Evolutionary conservation across 2,329 filamentous ascomycete species (phyloP).

Genomic region (Talaromyces verruculosus): DNA sequence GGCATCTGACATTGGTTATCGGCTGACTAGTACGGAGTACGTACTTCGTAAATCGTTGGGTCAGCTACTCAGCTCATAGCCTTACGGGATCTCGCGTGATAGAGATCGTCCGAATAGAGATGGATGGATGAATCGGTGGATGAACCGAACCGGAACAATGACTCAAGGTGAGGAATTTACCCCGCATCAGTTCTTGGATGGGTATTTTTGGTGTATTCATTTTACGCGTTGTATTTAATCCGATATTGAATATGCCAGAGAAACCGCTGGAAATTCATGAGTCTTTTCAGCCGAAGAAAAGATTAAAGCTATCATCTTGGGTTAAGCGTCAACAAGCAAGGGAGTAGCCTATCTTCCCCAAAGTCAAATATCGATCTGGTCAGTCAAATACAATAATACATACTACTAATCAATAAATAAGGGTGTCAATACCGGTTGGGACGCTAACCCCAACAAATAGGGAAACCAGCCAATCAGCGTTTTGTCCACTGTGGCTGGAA

Average conservation of each 20-base stretch:
- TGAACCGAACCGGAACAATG: neutral
- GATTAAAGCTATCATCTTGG: neutral
- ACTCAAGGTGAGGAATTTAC: neutral
- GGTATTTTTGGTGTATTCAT: neutral
- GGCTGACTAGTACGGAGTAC: neutral
- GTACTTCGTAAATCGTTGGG: neutral
- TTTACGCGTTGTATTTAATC: neutral
- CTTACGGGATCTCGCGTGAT: neutral
- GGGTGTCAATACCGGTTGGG: neutral
- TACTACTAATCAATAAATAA: neutral
- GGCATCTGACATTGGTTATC: neutral
- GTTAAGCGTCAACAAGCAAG: neutral
- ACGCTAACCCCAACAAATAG: constrained; percentile 19
- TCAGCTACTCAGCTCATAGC: neutral
- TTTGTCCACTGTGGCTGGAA: neutral
- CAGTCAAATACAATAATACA: neutral
- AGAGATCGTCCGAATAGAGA: neutral
- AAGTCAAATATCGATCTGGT: neutral
- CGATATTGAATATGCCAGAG: neutral
- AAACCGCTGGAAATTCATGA: neutral
- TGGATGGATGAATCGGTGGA: neutral
- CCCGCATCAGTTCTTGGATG: neutral
- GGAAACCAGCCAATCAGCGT: neutral
- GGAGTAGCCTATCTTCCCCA: neutral
- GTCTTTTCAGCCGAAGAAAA: neutral